These are phyloP conservation scores for Lagenaria siceraria DNA, from an alignment of 306 rosid species.

Conservation along the genomic window DNA sequence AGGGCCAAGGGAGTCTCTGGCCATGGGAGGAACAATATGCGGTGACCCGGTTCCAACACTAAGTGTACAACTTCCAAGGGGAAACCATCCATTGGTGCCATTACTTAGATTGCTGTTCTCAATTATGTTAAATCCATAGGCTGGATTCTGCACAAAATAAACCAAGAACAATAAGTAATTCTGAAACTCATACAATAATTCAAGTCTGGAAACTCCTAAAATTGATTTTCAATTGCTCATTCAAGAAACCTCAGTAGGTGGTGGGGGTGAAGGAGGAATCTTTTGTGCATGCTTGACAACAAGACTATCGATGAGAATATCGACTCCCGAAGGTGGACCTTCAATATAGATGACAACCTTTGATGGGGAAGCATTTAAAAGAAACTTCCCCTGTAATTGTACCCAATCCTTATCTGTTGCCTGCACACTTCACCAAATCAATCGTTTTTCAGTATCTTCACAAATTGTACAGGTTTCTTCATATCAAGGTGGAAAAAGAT, in stretches of 20 bases:
- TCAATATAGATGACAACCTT: conserved; percentile 69
- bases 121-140: conserved; percentile 65
- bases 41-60: conserved; percentile 73
- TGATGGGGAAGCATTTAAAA: conserved; percentile 66
- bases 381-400: conserved; percentile 80
- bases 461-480: background rate
- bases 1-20: conserved; percentile 82
- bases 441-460: conserved; percentile 11
- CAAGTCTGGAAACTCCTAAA: background rate
- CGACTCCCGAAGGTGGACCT: conserved; percentile 84
- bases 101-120: conserved; percentile 58
- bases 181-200: background rate
- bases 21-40: conserved; percentile 79
- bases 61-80: conserved; percentile 74
- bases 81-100: conserved; percentile 72
- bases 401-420: conserved; percentile 89
- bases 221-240: background rate
- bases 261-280: conserved; percentile 58
- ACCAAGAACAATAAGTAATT: background rate
- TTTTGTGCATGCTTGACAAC: conserved; percentile 71
- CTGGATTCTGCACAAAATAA: conserved; percentile 38
- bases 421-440: conserved; percentile 51
- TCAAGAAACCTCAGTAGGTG: conserved; percentile 47
- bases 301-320: conserved; percentile 70
- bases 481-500: background rate